Evolutionary conservation across 2,329 filamentous ascomycete species (phyloP).

Genomic region (Penicillium carneum): DNA sequence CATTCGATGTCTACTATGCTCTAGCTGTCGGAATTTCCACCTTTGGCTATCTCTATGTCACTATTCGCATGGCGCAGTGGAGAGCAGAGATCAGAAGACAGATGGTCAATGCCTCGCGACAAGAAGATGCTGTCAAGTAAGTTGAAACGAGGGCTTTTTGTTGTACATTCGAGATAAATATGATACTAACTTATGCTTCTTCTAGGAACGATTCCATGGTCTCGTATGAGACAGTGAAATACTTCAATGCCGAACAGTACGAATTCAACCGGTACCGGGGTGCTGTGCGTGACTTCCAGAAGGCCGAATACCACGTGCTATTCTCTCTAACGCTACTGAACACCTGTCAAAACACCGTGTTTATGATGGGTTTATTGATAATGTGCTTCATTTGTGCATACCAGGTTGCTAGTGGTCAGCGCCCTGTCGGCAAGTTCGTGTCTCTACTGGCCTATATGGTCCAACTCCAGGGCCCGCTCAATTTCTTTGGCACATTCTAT

Average conservation of each 20-base stretch:
- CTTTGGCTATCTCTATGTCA: constrained; percentile 95
- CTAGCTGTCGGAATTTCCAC: constrained; percentile 88
- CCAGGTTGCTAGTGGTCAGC: constrained; percentile 73
- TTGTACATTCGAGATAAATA: not conserved
- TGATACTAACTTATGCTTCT: constrained; percentile 9
- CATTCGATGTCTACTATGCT: constrained; percentile 88
- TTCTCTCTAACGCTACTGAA: constrained; percentile 82
- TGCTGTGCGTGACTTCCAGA: constrained; percentile 75
- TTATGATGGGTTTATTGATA: constrained; percentile 76
- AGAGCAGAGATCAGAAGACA: constrained; percentile 86
- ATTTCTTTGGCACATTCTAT: constrained; percentile 94
- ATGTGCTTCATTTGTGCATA: constrained; percentile 77
- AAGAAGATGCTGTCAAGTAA: constrained; percentile 92
- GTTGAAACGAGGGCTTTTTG: constrained; percentile 36
- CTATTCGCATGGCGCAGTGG: constrained; percentile 93
- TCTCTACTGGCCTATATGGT: constrained; percentile 77
- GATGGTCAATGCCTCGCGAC: constrained; percentile 92
- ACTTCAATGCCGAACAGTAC: constrained; percentile 83
- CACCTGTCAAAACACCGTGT: constrained; percentile 79
- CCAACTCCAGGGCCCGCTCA: constrained; percentile 79
- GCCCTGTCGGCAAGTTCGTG: constrained; percentile 74
- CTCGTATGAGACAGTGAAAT: constrained; percentile 95
- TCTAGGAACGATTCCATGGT: constrained; percentile 89
- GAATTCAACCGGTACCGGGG: constrained; percentile 76
- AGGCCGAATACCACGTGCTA: constrained; percentile 76